These are phyloP conservation scores for Leishmania mexicana DNA, from an alignment of 208 protist species.

Conservation along the genomic window DNA sequence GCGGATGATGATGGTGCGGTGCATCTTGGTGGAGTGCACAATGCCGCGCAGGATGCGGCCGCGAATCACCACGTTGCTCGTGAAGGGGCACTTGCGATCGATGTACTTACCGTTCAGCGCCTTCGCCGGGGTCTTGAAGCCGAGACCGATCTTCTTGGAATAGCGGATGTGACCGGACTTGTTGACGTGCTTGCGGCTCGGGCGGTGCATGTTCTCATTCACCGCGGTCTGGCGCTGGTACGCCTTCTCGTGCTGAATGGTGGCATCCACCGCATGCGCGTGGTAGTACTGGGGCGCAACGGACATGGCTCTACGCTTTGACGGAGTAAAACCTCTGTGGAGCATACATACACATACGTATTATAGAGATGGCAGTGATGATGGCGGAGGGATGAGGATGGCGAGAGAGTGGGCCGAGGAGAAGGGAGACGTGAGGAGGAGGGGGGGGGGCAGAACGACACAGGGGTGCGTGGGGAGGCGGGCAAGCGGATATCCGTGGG, in stretches of 20 bases:
- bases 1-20: constrained; percentile 98
- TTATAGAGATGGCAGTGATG: not conserved
- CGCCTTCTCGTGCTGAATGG: constrained; percentile 91
- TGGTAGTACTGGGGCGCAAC: constrained; percentile 68
- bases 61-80: constrained; percentile 99
- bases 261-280: constrained; percentile 74
- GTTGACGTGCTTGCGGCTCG: constrained; percentile 58
- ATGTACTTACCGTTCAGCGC: constrained; percentile 99
- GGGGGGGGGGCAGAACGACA: too few species aligned
- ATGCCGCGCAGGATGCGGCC: constrained; percentile 98
- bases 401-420: not conserved
- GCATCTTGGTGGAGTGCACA: constrained; percentile 99
- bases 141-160: constrained; percentile 93
- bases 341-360: not conserved
- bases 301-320: constrained; percentile 31
- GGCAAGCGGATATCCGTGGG: not conserved
- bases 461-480: not conserved
- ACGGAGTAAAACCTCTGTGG: not conserved
- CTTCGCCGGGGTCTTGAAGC: constrained; percentile 98
- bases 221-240: constrained; percentile 93
- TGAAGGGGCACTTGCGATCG: constrained; percentile 99
- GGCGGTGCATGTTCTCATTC: constrained; percentile 89
- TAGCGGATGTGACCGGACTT: constrained; percentile 93
- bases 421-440: constrained; percentile 5
- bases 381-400: not conserved